Evolutionary conservation across 768 basidiomycete genomes (phyloP), one percentile per base, ranked within the genome.

Genomic region (Rhizopogon salebrosus): DNA sequence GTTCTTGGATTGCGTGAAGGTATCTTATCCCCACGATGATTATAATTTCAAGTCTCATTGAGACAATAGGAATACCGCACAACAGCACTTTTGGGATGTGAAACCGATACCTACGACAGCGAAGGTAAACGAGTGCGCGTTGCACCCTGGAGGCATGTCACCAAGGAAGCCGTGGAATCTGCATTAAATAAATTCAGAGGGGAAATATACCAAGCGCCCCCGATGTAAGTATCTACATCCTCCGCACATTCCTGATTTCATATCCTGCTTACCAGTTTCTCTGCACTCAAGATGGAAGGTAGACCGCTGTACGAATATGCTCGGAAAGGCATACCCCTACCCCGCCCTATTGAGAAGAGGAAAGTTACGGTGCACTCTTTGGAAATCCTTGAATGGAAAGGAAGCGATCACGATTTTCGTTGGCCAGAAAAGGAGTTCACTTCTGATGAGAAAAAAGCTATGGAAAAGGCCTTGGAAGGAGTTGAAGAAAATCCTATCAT

Each of bases 221-320:
- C 97, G 5, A 89, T 99, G 95, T 95, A 58, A 62, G 73, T 55
- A 52, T 48, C 37, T 16, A 3, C 31, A 34, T 51, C 39, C 26
- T 50, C 40, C 48, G 26, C 11, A n/a, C 41, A 29, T 20, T 39
- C 36, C 48, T 43, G 46, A 45, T 29, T 36, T 13, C 39, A 22
- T 49, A 43, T 51, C 55, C 54, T 49, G 53, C 40, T 51, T 38
- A 45, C 26, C 64, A 98, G 95, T 64, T 99, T 95, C 71, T 98
- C 97, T 9, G 97, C 97, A 2, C 76, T 98, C 34, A 98, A 98
- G 70, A 98, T 98, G 95, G 94, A 98, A 59, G 97, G 97, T 1
- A 91, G 81, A 67, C 92, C 92, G 0, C 68, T 98, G 34, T 92
- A 98, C 66, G 95, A 98, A 61, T 99, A 98, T 64, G 97, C 97